Percentiles rank a stretch among this genome's conserved stretches.
phyloP scores from a whole-genome alignment of 352 stramenopile species.

The Thalassiosira livingstoniorum region DNA sequence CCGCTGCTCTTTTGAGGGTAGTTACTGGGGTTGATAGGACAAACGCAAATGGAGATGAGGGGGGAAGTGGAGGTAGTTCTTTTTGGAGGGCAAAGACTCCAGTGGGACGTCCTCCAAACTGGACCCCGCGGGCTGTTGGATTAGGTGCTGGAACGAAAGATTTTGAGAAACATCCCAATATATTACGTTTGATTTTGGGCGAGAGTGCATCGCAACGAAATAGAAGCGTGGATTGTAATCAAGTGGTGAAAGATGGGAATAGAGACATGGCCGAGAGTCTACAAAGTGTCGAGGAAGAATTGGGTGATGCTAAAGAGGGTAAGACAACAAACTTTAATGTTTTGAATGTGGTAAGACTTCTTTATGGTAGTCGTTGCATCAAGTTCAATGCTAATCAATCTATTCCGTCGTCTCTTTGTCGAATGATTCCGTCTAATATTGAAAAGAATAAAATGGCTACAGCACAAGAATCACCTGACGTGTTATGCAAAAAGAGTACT shows the following conservation, averaged over 20 bases:
- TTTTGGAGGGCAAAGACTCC: conserved; percentile 29
- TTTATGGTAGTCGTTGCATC: no score
- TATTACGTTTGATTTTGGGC: conserved; percentile 77
- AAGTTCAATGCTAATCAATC: no score
- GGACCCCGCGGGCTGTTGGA: conserved; percentile 69
- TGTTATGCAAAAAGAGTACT: no score
- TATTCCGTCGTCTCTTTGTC: no score
- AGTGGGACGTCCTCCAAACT: conserved; percentile 64
- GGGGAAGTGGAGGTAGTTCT: no score
- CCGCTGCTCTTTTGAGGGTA: conserved; percentile 93
- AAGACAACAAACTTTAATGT: no score
- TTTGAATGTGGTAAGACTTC: no score
- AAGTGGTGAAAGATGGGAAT: conserved; percentile 3
- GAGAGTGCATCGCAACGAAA: conserved; percentile 25
- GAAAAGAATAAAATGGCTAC: no score
- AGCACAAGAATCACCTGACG: no score
- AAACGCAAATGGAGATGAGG: conserved; percentile 40
- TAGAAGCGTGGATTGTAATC: not conserved
- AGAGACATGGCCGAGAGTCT: not conserved
- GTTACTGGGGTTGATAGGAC: conserved; percentile 67
- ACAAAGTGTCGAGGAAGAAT: conserved; percentile 19
- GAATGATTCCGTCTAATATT: no score
- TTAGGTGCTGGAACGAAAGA: conserved; percentile 82
- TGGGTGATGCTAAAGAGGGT: conserved; percentile 27
- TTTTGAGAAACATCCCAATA: conserved; percentile 82